Evolutionary conservation across 1,284 basidiomycete genomes (phyloP), one percentile per base, ranked within the genome.

Genomic region (Ustilago loliicola): DNA sequence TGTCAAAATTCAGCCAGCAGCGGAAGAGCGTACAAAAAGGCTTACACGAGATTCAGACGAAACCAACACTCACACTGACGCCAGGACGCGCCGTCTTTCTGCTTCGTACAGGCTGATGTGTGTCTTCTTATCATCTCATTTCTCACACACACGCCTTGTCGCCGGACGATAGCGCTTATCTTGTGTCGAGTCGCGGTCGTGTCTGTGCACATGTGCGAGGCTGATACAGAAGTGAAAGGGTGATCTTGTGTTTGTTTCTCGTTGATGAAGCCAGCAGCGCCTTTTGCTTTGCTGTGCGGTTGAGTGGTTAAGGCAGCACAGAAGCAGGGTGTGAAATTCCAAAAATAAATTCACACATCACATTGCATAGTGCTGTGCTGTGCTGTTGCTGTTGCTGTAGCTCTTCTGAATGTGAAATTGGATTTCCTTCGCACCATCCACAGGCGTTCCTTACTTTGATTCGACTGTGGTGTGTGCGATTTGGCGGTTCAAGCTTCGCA

Each of bases 141-240:
- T 45, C 34, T 10, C 13, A 36, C 9, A 7, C 21, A 45, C 42
- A 21, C 42, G 11, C 42, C 15, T 5, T n/a, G 38, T 40, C 17
- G 11, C 15, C 10, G 5, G 17, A 40, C 6, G 38, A 40, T 40
- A 15, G 38, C 11, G 38, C 1, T 21, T 15, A 3, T 23, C 21
- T 21, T 21, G 3, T 8, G 36, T 38, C 36, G 15, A 38, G 36
- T 38, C 36, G 36, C 15, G 11, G 42, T 45, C 15, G 42, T 5
- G 42, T 45, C 42, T 45, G 42, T 45, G 42, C 42, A 23, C 42
- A 45, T 45, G 42, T 45, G n/a, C 38, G 15, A 40, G 38, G 6
- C 38, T 40, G 17, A 21, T 21, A 11, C 17, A 15, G 7, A n/a
- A 7, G 42, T 21, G n/a, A 45, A 11, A 45, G 42, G 6, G n/a